Conservation (phyloP, 495 filamentous ascomycete species). For the Aspergillus indologenus region DNA sequence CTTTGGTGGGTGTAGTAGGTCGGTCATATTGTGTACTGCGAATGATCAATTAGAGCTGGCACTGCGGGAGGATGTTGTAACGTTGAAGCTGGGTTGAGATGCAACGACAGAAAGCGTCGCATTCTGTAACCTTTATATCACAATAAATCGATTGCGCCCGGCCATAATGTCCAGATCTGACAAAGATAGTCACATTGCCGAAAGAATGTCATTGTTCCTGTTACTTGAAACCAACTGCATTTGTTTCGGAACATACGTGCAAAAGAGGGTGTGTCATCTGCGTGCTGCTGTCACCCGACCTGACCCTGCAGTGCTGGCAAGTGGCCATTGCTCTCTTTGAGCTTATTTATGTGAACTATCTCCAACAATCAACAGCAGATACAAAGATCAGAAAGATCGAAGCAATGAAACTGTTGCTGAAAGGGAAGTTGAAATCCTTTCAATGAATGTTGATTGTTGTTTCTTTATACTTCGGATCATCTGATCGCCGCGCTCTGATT, state of each 20-base stretch:
- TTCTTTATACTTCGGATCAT: constrained; percentile 1
- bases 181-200: neutral
- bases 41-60: neutral
- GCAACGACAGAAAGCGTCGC: neutral
- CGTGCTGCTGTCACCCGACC: neutral
- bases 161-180: too few relatives aligned
- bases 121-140: neutral
- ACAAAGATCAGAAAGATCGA: too few relatives aligned
- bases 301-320: neutral
- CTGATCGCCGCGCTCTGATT: neutral
- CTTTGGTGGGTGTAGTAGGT: neutral
- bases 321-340: neutral
- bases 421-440: too few relatives aligned
- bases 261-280: neutral
- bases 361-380: too few relatives aligned
- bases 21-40: neutral
- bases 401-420: too few relatives aligned
- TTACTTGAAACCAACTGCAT: neutral
- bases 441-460: neutral
- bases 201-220: neutral
- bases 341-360: neutral
- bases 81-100: neutral
- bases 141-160: too few relatives aligned
- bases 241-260: neutral
- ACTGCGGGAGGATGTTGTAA: too few relatives aligned